Evolutionary conservation across 495 filamentous ascomycete genomes (phyloP).

Genomic region (Lepidopterella palustris): DNA sequence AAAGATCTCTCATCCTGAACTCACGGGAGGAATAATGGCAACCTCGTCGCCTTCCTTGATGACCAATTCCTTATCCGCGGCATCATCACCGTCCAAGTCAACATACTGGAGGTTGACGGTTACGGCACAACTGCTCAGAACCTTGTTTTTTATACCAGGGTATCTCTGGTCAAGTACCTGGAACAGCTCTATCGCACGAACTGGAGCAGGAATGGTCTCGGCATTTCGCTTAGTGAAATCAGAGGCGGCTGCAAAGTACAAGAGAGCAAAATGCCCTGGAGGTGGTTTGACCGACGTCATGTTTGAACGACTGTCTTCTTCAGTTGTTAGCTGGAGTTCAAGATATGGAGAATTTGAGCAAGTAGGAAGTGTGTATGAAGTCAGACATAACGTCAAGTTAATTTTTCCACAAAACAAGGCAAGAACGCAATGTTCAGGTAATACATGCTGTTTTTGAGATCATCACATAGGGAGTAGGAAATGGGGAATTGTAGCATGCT

Average conservation of each 20-base stretch:
- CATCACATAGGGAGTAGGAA: conserved; percentile 26
- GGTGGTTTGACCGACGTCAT: conserved; percentile 55
- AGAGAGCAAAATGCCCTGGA: conserved; percentile 21
- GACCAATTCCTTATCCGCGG: conserved; percentile 32
- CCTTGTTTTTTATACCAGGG: conserved; percentile 65
- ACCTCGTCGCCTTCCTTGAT: conserved; percentile 83
- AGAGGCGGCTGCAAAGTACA: conserved; percentile 28
- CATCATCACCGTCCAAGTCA: conserved; percentile 51
- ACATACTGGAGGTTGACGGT: conserved; percentile 88
- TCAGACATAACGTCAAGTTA: conserved; percentile 17
- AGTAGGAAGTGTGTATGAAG: background rate
- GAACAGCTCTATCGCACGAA: conserved; percentile 50
- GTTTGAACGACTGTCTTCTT: conserved; percentile 54
- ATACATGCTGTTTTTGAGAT: conserved; percentile 60
- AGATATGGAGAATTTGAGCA: background rate
- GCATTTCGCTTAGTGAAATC: conserved; percentile 13
- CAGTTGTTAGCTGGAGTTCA: background rate
- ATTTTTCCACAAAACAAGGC: conserved; percentile 25
- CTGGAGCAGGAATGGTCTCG: conserved; percentile 55
- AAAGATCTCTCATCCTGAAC: conserved; percentile 56
- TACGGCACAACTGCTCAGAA: conserved; percentile 70
- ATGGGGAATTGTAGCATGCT: background rate
- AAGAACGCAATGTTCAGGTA: conserved; percentile 51
- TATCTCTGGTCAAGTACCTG: conserved; percentile 67
- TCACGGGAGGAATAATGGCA: conserved; percentile 94